Conservation (phyloP, 2,329 filamentous ascomycete genomes). For the Helminthosporium solani region DNA sequence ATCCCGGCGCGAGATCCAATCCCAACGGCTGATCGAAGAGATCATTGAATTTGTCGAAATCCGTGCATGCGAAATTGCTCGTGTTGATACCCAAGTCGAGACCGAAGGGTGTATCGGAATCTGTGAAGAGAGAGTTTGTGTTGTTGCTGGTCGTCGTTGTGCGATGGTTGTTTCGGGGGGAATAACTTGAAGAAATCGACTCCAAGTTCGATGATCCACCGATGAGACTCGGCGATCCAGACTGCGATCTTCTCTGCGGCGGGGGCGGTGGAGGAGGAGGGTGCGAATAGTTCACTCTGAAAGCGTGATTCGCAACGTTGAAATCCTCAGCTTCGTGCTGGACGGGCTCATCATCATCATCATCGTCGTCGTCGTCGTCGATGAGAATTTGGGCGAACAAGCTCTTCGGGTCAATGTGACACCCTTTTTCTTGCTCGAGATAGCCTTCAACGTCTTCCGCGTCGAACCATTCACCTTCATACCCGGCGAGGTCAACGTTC, state of each 20-base stretch:
- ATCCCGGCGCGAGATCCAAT: constrained; percentile 35
- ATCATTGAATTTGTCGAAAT: constrained; percentile 14
- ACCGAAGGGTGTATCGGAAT: constrained; percentile 19
- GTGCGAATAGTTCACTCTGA: not conserved
- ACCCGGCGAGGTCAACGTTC: constrained; percentile 60
- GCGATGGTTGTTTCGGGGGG: constrained; percentile 2
- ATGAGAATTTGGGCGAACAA: constrained; percentile 60
- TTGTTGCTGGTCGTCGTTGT: not conserved
- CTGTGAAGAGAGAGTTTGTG: constrained; percentile 5
- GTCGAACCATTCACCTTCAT: constrained; percentile 76
- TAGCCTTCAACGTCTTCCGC: constrained; percentile 75
- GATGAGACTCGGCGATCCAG: constrained; percentile 2
- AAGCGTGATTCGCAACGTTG: not conserved
- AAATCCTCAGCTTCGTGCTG: not conserved
- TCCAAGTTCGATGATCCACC: not conserved
- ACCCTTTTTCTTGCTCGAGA: constrained; percentile 59
- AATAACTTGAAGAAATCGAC: not conserved
- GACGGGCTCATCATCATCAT: constrained; percentile 8
- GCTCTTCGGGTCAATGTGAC: constrained; percentile 60
- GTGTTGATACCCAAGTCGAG: constrained; percentile 16
- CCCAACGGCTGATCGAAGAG: constrained; percentile 33
- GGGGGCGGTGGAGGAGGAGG: not conserved
- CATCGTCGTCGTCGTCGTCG: constrained; percentile 33
- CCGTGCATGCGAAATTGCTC: constrained; percentile 3
- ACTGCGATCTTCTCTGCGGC: constrained; percentile 1